Evolutionary conservation across 1,284 basidiomycete species (phyloP).

Genomic region (Cutaneotrichosporon sp.): DNA sequence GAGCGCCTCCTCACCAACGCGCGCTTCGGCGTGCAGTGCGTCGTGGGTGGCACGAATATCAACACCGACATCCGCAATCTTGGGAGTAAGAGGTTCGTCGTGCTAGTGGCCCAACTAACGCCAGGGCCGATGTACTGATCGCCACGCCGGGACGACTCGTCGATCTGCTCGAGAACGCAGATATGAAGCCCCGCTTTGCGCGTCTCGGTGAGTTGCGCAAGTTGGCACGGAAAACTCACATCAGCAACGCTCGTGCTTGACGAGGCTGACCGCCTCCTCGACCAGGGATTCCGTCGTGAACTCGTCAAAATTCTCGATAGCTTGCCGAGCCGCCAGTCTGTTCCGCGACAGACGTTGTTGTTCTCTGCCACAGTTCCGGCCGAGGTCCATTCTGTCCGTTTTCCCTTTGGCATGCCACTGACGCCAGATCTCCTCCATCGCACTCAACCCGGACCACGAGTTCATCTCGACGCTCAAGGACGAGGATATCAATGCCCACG

Average conservation of each 20-base stretch:
- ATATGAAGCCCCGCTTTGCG: slow-evolving; percentile 36
- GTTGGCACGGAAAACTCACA: not conserved
- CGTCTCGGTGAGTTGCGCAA: slow-evolving; percentile 23
- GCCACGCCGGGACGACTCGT: slow-evolving; percentile 53
- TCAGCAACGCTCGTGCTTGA: slow-evolving; percentile 49
- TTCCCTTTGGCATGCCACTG: slow-evolving; percentile 1
- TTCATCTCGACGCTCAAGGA: slow-evolving; percentile 61
- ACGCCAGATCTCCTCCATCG: slow-evolving; percentile 51
- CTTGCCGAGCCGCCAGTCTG: slow-evolving; percentile 37
- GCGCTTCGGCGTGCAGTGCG: slow-evolving; percentile 41
- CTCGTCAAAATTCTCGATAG: slow-evolving; percentile 37
- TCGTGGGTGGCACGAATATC: slow-evolving; percentile 52
- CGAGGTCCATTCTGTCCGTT: slow-evolving; percentile 41
- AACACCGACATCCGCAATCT: slow-evolving; percentile 45
- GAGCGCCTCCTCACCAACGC: slow-evolving; percentile 21
- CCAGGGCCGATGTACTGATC: slow-evolving; percentile 48
- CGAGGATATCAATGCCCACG: slow-evolving; percentile 62
- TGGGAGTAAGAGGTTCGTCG: slow-evolving; percentile 32
- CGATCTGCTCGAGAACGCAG: slow-evolving; percentile 50
- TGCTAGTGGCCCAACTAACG: slow-evolving; percentile 7
- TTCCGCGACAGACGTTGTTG: slow-evolving; percentile 49
- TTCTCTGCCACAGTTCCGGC: slow-evolving; percentile 53
- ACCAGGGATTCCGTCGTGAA: slow-evolving; percentile 43
- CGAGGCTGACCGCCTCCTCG: slow-evolving; percentile 52
- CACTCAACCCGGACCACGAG: slow-evolving; percentile 54